A percentile compares a stretch with the other conserved stretches of the same genome.
Conservation (phyloP, 2,329 filamentous ascomycete genomes). For the Acrocalymma vagum region DNA sequence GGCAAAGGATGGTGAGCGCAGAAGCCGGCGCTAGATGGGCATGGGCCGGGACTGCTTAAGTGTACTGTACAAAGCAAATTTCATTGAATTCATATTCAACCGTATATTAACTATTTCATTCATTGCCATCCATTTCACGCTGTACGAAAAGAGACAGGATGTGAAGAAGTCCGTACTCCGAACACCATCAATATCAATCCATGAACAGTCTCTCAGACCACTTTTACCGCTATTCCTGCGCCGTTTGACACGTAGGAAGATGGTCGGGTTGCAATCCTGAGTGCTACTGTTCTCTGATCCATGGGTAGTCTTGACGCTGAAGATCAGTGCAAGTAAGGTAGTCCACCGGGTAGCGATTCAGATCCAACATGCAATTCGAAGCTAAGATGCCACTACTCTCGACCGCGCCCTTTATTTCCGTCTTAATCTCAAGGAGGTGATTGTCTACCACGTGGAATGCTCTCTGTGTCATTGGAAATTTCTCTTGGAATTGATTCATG, state of each 20-base stretch:
- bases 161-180: too few relatives aligned
- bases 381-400: slow-evolving; percentile 47
- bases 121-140: background rate
- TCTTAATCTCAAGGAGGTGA: slow-evolving; percentile 52
- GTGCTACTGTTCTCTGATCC: slow-evolving; percentile 33
- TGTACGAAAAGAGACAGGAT: too few relatives aligned
- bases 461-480: slow-evolving; percentile 55
- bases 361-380: slow-evolving; percentile 51
- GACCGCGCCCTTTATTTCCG: slow-evolving; percentile 52
- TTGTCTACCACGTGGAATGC: slow-evolving; percentile 52
- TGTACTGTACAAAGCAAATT: slow-evolving; percentile 37
- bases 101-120: background rate
- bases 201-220: too few relatives aligned
- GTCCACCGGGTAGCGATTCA: slow-evolving; percentile 42
- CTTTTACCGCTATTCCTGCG: too few relatives aligned
- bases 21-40: too few relatives aligned
- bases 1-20: background rate
- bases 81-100: slow-evolving; percentile 16
- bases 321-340: slow-evolving; percentile 58
- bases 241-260: too few relatives aligned
- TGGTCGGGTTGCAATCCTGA: too few relatives aligned
- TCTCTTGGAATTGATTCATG: slow-evolving; percentile 49
- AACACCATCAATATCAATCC: too few relatives aligned
- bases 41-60: slow-evolving; percentile 8
- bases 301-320: slow-evolving; percentile 51